A percentile compares a stretch with the other conserved stretches of the same genome.
Evolutionary conservation across 768 basidiomycete species (phyloP).

Genomic region (Serendipita sp.): DNA sequence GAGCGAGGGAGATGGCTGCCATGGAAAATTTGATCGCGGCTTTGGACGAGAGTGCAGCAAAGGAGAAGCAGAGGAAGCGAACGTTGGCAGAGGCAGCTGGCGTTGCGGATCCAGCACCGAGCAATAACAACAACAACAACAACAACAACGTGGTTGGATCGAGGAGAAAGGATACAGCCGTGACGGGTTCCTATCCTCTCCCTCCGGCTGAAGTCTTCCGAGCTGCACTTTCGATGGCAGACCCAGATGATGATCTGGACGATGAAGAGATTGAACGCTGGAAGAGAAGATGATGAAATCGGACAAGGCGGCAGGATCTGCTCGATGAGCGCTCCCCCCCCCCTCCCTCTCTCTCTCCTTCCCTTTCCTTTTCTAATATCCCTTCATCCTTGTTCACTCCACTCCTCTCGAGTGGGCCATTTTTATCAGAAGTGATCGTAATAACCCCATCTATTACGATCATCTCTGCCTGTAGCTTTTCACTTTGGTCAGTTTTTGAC

Average conservation of each 20-base stretch:
- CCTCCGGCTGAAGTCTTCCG: constrained; percentile 2
- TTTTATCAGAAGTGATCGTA: too few relatives aligned
- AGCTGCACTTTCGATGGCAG: neutral
- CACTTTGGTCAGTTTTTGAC: too few relatives aligned
- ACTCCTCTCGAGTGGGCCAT: too few relatives aligned
- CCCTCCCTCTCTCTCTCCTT: too few relatives aligned
- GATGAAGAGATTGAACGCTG: constrained; percentile 5
- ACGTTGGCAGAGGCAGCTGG: neutral
- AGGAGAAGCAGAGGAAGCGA: neutral
- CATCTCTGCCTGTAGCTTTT: too few relatives aligned
- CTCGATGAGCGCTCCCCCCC: too few relatives aligned
- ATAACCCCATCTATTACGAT: too few relatives aligned
- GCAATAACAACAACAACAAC: too few relatives aligned
- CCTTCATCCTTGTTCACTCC: too few relatives aligned
- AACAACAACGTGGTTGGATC: neutral
- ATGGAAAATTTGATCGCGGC: constrained; percentile 1
- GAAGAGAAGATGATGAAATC: neutral
- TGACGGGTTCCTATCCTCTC: neutral
- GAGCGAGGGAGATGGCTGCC: constrained; percentile 5
- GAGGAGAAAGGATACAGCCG: neutral
- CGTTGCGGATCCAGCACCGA: neutral
- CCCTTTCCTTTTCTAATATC: too few relatives aligned
- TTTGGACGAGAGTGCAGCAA: neutral
- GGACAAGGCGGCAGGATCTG: too few relatives aligned
- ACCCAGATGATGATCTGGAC: neutral